A percentile compares a stretch with the other conserved stretches of the same genome.
Evolutionary conservation across 176 grass and related monocot genomes (phyloP).

Genomic region (Bolboschoenus planiculmis): DNA sequence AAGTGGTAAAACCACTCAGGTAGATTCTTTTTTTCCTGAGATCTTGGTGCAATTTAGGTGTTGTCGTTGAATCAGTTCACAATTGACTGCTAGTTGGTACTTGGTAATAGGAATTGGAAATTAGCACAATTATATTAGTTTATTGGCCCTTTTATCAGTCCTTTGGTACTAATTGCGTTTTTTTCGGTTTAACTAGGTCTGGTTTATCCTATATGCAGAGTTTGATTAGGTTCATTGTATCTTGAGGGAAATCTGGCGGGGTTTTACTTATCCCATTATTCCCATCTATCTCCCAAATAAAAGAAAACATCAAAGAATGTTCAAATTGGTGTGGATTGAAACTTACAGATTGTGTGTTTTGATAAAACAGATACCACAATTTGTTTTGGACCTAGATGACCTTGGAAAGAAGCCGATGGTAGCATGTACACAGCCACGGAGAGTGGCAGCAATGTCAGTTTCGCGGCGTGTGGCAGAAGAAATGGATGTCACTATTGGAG

Average conservation of each 20-base stretch:
- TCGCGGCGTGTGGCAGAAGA: conserved; percentile 94
- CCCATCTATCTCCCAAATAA: not conserved
- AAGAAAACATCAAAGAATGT: not conserved
- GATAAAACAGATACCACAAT: conserved; percentile 83
- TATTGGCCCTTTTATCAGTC: not conserved
- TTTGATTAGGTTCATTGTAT: not conserved
- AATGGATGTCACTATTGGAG: conserved; percentile 94
- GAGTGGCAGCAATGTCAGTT: conserved; percentile 94
- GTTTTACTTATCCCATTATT: not conserved
- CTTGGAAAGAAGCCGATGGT: conserved; percentile 61
- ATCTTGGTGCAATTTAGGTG: not conserved
- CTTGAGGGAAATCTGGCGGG: not conserved
- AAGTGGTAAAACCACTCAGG: conserved; percentile 99
- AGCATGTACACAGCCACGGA: conserved; percentile 83
- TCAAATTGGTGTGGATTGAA: not conserved
- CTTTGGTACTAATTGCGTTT: not conserved
- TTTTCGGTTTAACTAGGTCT: not conserved
- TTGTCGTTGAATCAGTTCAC: not conserved
- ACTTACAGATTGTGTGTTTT: not conserved
- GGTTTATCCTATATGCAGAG: not conserved
- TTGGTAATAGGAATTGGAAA: not conserved
- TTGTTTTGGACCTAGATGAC: conserved; percentile 74
- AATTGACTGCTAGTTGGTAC: not conserved
- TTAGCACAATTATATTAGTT: not conserved
- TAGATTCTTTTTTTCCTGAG: conserved; percentile 13